phyloP scores from a whole-genome alignment of 371 early-diverging fungal genomes.

The Nematocida major region DNA sequence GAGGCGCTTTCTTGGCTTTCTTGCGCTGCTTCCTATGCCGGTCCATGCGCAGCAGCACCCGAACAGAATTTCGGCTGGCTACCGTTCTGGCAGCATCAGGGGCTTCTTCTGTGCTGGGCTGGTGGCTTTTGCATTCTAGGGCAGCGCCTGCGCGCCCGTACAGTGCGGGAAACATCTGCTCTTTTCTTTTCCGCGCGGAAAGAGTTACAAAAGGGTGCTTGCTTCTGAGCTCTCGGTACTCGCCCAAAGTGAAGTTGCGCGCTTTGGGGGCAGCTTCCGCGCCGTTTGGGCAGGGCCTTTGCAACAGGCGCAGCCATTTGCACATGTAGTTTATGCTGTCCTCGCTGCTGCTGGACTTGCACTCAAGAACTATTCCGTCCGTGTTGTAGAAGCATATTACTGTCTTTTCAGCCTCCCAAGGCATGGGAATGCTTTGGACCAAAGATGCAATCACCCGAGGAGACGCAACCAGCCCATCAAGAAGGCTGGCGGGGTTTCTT shows the following conservation, averaged over 20 bases:
- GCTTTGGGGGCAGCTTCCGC: no score
- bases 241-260: background rate
- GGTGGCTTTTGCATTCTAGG: no score
- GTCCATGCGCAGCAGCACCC: no score
- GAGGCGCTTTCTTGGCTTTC: background rate
- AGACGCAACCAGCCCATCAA: background rate
- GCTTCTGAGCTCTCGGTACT: background rate
- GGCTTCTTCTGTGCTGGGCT: no score
- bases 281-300: no score
- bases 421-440: constrained; percentile 96
- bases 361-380: constrained; percentile 20
- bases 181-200: background rate
- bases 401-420: constrained; percentile 78
- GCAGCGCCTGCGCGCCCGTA: background rate
- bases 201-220: background rate
- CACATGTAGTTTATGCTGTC: constrained; percentile 31
- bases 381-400: constrained; percentile 21
- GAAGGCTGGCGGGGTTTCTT: background rate
- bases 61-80: no score
- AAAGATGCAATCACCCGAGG: constrained; percentile 64
- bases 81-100: no score
- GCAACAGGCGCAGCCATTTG: constrained; percentile 4
- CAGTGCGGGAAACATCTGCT: background rate
- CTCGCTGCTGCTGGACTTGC: constrained; percentile 13
- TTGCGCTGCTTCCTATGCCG: no score